A percentile compares a stretch with the other conserved stretches of the same genome.
These are phyloP conservation scores for Aspergillus bertholletiae DNA, from an alignment of 495 filamentous ascomycete species.

Conservation along the genomic window DNA sequence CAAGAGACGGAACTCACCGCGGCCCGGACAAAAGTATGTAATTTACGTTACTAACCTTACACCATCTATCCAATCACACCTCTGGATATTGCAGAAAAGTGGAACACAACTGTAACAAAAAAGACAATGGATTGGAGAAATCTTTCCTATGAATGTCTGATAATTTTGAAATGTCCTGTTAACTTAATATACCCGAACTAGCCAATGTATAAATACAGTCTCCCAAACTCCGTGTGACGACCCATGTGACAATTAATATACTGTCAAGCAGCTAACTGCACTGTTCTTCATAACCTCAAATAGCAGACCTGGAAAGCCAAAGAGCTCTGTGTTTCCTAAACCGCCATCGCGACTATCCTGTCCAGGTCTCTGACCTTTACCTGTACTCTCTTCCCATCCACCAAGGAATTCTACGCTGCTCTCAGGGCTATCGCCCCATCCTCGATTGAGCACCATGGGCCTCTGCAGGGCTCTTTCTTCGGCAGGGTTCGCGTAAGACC, in stretches of 20 bases:
- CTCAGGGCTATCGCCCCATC: conserved; percentile 87
- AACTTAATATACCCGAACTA: no score
- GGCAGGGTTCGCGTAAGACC: conserved; percentile 54
- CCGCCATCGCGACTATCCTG: conserved; percentile 52
- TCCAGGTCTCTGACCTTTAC: conserved; percentile 36
- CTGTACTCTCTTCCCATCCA: conserved; percentile 78
- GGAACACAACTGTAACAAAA: not conserved
- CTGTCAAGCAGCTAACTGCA: conserved; percentile 82
- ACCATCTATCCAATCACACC: not conserved
- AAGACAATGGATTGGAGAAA: not conserved
- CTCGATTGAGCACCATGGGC: conserved; percentile 84
- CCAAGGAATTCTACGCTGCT: conserved; percentile 87
- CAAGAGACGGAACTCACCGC: not conserved
- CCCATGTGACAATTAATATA: conserved; percentile 54
- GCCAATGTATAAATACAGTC: not conserved
- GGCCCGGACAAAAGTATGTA: not conserved
- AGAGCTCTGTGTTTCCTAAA: conserved; percentile 78
- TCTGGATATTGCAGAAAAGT: not conserved
- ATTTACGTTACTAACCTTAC: not conserved
- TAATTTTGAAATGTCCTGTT: no score
- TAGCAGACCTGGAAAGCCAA: conserved; percentile 87
- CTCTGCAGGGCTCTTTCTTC: conserved; percentile 64
- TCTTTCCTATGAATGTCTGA: not conserved
- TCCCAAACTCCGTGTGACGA: conserved; percentile 1
- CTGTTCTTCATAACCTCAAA: conserved; percentile 96